These are phyloP conservation scores for Microsporum audouinii DNA, from an alignment of 2,329 filamentous ascomycete species.

Conservation along the genomic window DNA sequence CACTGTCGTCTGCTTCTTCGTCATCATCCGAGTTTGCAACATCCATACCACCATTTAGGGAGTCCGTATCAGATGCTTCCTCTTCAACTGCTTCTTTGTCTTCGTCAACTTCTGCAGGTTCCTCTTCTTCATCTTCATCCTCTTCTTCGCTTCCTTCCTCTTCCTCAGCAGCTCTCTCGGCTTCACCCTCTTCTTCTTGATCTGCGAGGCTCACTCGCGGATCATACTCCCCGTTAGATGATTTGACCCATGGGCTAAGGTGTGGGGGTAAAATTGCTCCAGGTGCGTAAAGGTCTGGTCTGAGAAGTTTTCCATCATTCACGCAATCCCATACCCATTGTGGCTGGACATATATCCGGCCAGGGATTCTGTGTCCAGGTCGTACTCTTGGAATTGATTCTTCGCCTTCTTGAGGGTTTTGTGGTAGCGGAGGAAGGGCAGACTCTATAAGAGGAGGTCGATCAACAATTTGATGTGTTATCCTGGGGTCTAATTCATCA, in stretches of 20 bases:
- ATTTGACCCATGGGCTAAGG: slow-evolving; percentile 89
- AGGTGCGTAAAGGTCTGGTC: slow-evolving; percentile 77
- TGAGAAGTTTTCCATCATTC: slow-evolving; percentile 81
- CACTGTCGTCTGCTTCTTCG: slow-evolving; percentile 34
- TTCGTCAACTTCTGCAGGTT: slow-evolving; percentile 27
- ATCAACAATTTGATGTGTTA: slow-evolving; percentile 95
- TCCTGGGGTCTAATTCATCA: slow-evolving; percentile 72
- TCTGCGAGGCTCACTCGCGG: slow-evolving; percentile 75
- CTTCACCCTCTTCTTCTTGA: slow-evolving; percentile 79
- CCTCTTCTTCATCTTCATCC: slow-evolving; percentile 28
- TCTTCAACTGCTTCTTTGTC: slow-evolving; percentile 36
- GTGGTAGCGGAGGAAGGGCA: slow-evolving; percentile 34
- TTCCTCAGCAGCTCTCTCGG: slow-evolving; percentile 55
- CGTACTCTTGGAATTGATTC: slow-evolving; percentile 38
- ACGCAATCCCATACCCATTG: slow-evolving; percentile 98
- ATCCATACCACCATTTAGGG: slow-evolving; percentile 39
- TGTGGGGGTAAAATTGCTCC: slow-evolving; percentile 85
- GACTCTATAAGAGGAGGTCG: slow-evolving; percentile 60
- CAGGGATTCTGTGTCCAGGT: slow-evolving; percentile 68
- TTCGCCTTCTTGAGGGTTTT: slow-evolving; percentile 38
- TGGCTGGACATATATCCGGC: slow-evolving; percentile 83
- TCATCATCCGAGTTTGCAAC: slow-evolving; percentile 37
- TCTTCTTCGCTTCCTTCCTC: slow-evolving; percentile 42
- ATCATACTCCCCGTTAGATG: slow-evolving; percentile 78
- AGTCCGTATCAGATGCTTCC: slow-evolving; percentile 36